Base-by-base conservation (phyloP, 306 rosid genomes). In the Castanea crenata region DNA sequence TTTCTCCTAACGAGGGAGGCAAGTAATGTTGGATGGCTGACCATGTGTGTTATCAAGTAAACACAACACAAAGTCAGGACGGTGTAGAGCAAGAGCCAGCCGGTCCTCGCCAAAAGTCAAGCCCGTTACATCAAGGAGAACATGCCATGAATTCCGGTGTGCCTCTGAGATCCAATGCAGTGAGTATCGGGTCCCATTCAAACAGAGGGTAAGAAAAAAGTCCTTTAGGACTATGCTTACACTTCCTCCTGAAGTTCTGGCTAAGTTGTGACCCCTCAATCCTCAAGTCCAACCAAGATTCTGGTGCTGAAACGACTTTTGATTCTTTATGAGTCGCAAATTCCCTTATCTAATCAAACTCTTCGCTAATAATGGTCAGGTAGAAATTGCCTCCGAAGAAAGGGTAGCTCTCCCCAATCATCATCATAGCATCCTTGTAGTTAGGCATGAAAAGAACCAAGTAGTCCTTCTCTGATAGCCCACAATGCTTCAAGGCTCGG, bases 91-190 rank as follows among this genome's bases (percentile, higher is more conserved):
- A 20, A 92, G 97, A 55, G 88, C 91, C 11, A 89, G 78, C 77
- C 75, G 76, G 49, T 92, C 97, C 74, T 80, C 86, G 6, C 97
- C 98, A 31, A 94, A 85, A 25, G 86, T 93, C 46, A 89, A 80
- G 2, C 84, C 89, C 23, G 92, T 86, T 1, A 96, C 94, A 81
- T 94, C 98, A 29, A 94, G 97, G 38, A 94, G 91, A 75, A 92
- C 98, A 72, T 94, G 97, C 97, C 98, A 94, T 4, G 87, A 84
- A 84, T 90, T 94, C 80, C 96, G 74, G 31, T 92, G 97, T 75
- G 97, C 98, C 88, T 89, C 97, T 0, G 97, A 94, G 69, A 92
- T 87, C 98, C 98, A 94, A 89, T 94, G 96, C 85, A 90, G 86
- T 12, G 87, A 85, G 76, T 78, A 80, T 32, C 83, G 84, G 55